Evolutionary conservation across 768 basidiomycete species (phyloP), one percentile per base, ranked within the genome.

Genomic region (Mycena haematopus): DNA sequence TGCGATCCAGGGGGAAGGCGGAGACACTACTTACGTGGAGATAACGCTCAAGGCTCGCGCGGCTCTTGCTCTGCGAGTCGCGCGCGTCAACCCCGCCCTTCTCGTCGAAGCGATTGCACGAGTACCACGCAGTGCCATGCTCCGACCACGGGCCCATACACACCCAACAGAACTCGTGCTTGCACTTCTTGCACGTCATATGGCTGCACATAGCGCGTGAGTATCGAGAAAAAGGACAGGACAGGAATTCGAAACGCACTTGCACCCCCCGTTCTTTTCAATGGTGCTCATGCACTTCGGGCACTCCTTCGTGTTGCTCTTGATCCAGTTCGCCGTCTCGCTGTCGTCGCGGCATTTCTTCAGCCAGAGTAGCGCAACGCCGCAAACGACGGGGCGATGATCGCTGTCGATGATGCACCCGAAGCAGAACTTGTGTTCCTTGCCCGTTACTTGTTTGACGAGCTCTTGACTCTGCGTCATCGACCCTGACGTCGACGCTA

Each of bases 181-280:
- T 96, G 84, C 97, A 99, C 79, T 98, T 99, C 84, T 97, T 96
- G 82, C 97, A 99, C 21, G 96, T 99, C 96, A 99, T 99, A 76
- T 99, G 97, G 82, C 96, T 97, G 66, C 10, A 42, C 11, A 50
- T 65, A 44, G 21, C 27, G 22, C 31, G 56, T 46, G 60, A 55
- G 60, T 49, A 40, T 24, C 44, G 56, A 33, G 17, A 58, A 31
- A 52, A 44, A 62, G 60, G 50, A 58, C 60, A 51, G 52, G 44
- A 31, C 29, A 9, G 29, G 46, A 47, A 56, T 45, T 50, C 24
- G 3, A 54, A 35, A 89, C 95, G 72, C 72, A 98, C 95, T 99
- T 99, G 95, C 97, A 99, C 14, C 97, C 97, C 10, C 97, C 97
- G 67, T 99, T 99, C 90, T 99, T 99, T 85, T 99, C 97, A 60